A percentile compares a stretch with the other conserved stretches of the same genome.
Evolutionary conservation across 1,139 yeast genomes (phyloP).

Genomic region (Wickerhamiella pararugosa): DNA sequence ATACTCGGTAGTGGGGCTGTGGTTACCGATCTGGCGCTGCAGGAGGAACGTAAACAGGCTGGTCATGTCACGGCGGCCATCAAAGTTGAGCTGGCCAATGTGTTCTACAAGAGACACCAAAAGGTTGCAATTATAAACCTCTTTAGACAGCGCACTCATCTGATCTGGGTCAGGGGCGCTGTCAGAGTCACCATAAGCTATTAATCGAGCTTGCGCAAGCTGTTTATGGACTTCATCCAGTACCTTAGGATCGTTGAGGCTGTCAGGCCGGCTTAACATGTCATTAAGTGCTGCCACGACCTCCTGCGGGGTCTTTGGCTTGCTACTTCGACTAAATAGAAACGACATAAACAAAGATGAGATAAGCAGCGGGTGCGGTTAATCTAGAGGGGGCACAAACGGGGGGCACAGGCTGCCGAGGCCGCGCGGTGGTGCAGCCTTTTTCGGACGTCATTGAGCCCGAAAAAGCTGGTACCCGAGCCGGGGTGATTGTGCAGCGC

Average conservation of each 20-base stretch:
- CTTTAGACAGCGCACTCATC: constrained; percentile 52
- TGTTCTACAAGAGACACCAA: constrained; percentile 44
- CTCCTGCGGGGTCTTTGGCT: constrained; percentile 85
- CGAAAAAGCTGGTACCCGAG: too few relatives aligned
- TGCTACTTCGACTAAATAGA: constrained; percentile 54
- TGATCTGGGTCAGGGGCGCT: constrained; percentile 60
- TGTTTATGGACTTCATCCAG: constrained; percentile 69
- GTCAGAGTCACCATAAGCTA: constrained; percentile 61
- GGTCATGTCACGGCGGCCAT: constrained; percentile 72
- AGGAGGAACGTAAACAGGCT: constrained; percentile 59
- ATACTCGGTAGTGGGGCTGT: constrained; percentile 81
- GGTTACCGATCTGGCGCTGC: constrained; percentile 61
- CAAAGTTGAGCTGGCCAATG: constrained; percentile 61
- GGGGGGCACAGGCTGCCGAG: too few relatives aligned
- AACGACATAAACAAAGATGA: constrained; percentile 48
- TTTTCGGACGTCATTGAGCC: too few relatives aligned
- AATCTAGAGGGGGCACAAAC: too few relatives aligned
- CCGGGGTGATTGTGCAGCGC: too few relatives aligned
- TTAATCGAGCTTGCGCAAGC: constrained; percentile 49
- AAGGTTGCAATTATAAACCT: constrained; percentile 57
- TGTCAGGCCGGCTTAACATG: constrained; percentile 50
- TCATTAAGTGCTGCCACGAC: constrained; percentile 64
- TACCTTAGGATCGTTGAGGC: constrained; percentile 35
- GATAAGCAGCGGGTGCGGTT: too few relatives aligned
- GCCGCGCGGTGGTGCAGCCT: too few relatives aligned